Conservation (phyloP, 2,329 filamentous ascomycete species). For the Nigrograna mackinnonii region DNA sequence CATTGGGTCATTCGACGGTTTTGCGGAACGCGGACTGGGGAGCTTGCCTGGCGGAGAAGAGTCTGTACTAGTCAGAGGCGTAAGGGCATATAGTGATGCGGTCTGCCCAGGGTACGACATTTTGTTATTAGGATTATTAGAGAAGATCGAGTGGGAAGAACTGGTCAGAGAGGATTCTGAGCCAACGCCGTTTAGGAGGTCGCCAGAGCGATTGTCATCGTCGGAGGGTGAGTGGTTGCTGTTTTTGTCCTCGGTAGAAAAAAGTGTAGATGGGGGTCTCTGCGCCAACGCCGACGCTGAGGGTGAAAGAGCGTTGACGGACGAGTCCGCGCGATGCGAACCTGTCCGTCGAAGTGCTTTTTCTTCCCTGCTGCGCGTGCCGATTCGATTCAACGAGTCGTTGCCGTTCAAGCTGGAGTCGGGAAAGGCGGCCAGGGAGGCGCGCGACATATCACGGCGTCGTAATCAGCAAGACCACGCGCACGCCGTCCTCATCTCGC, state of each 20-base stretch:
- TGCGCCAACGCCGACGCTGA: slow-evolving; percentile 15
- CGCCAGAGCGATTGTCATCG: slow-evolving; percentile 50
- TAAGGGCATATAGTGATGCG: slow-evolving; percentile 59
- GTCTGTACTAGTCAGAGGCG: slow-evolving; percentile 68
- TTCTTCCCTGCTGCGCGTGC: slow-evolving; percentile 43
- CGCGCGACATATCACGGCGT: slow-evolving; percentile 72
- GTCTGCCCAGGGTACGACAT: slow-evolving; percentile 61
- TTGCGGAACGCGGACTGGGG: slow-evolving; percentile 55
- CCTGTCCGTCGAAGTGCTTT: slow-evolving; percentile 23
- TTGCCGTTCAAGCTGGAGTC: slow-evolving; percentile 85
- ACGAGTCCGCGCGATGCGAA: slow-evolving; percentile 27
- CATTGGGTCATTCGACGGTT: slow-evolving; percentile 41
- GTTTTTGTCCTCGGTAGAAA: slow-evolving; percentile 14
- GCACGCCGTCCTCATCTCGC: slow-evolving; percentile 29
- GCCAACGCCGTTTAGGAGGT: slow-evolving; percentile 70
- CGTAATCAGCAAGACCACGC: slow-evolving; percentile 23
- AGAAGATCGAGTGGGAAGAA: slow-evolving; percentile 73
- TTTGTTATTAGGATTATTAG: slow-evolving; percentile 53
- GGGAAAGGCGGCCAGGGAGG: slow-evolving; percentile 58
- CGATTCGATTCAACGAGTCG: slow-evolving; percentile 61
- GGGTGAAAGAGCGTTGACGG: slow-evolving; percentile 18
- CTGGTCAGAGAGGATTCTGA: slow-evolving; percentile 73
- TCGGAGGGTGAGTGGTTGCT: slow-evolving; percentile 24
- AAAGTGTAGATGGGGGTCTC: neutral
- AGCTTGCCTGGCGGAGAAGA: slow-evolving; percentile 64